Evolutionary conservation across 345 rosid genomes (phyloP), one percentile per base, ranked within the genome.

Genomic region (Populus tremula): DNA sequence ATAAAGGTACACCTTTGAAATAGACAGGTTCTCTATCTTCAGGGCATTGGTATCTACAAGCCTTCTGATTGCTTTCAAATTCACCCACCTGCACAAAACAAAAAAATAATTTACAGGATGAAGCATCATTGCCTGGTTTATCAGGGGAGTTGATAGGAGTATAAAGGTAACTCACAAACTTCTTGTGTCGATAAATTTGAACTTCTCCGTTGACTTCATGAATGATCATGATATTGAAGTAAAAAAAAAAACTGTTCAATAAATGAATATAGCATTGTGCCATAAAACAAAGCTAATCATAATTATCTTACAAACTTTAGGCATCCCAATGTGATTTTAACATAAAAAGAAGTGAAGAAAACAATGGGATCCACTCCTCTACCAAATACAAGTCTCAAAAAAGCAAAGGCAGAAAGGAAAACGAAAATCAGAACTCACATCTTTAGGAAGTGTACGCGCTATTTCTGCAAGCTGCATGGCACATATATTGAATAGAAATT

Each of bases 61-160:
- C 85, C 84, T 82, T 79, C 82, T 79, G 67, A 86, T 65, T 23
- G 91, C 88, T 73, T 83, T 85, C 80, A 90, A 81, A 81, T 86
- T 71, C 45, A 85, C 72, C 94, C 94, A 90, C 85, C 92, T 90
- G 79, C 36, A 39, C 35, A 83, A 63, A 79, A 76, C 23, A 41
- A 79, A 59, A 77, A 75, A 59, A 77, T 27, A 27, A 45, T 11
- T 13, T 29, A 4, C 62, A 70, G 33, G 69, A 27, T 75, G 31
- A 67, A 68, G 67, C 62, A 80, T 9, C 38, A 7, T 72, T 56
- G 69, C 62, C 65, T 36, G 70, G 17, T 41, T 66, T 11, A 14
- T 64, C 11, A 70, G 1, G 14, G 17, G 72, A 56, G 62, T 38
- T 61, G 11, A 27, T 36, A 47, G 14, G 71, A 68, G 31, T 53